Conservation (phyloP, 2,329 filamentous ascomycete species). For the Keithomyces neogunnii region DNA sequence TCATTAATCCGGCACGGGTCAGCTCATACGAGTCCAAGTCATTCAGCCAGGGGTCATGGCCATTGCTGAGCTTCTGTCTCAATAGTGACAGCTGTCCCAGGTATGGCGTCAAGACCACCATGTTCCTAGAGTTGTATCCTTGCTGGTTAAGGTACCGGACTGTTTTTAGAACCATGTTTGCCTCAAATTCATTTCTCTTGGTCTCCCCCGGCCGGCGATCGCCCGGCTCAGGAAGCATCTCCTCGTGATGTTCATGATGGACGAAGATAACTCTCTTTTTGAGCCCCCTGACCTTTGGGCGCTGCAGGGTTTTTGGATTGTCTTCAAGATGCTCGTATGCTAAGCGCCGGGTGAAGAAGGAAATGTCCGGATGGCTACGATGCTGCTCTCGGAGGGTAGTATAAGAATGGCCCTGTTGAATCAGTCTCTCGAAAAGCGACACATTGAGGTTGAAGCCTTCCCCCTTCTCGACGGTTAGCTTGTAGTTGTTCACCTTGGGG, state of each 20-base stretch:
- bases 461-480: constrained; percentile 52
- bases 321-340: constrained; percentile 57
- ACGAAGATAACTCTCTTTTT: constrained; percentile 55
- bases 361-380: constrained; percentile 62
- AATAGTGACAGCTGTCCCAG: constrained; percentile 58
- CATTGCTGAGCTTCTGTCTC: constrained; percentile 38
- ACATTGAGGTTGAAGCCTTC: constrained; percentile 58
- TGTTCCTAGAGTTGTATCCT: constrained; percentile 54
- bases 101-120: constrained; percentile 66
- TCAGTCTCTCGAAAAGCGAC: constrained; percentile 61
- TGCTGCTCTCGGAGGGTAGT: constrained; percentile 53
- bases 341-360: constrained; percentile 43
- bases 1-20: constrained; percentile 48
- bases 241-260: constrained; percentile 51
- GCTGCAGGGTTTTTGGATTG: constrained; percentile 35
- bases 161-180: constrained; percentile 53
- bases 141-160: constrained; percentile 64
- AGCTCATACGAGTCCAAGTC: constrained; percentile 60
- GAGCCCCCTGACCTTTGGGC: constrained; percentile 46
- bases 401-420: constrained; percentile 45
- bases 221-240: constrained; percentile 35
- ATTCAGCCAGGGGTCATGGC: constrained; percentile 58
- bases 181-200: constrained; percentile 57
- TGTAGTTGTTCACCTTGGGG: constrained; percentile 56
- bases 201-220: constrained; percentile 42